phyloP scores from a whole-genome alignment of 2,329 filamentous ascomycete species.

The Cladobotryum mycophilum region DNA sequence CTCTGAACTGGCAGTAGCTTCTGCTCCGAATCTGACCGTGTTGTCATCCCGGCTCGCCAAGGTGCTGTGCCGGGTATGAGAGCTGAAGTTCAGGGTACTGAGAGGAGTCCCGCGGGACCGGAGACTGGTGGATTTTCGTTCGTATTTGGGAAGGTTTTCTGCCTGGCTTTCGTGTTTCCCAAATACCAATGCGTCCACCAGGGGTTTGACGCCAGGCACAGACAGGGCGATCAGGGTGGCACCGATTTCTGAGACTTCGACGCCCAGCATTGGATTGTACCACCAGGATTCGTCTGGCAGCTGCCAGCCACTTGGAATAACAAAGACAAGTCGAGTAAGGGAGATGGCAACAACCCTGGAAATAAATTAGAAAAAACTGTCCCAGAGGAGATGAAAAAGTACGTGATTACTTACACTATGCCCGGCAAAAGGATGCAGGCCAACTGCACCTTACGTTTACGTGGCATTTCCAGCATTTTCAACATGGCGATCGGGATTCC shows the following conservation, averaged over 20 bases:
- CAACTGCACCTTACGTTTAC: constrained; percentile 40
- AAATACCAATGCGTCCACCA: constrained; percentile 32
- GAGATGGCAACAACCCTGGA: constrained; percentile 45
- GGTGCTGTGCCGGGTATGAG: constrained; percentile 21
- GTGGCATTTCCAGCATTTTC: constrained; percentile 36
- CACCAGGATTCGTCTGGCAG: constrained; percentile 41
- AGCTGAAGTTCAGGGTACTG: constrained; percentile 24
- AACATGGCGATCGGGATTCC: constrained; percentile 44
- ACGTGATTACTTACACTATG: constrained; percentile 32
- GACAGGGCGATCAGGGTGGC: constrained; percentile 45
- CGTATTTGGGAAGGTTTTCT: constrained; percentile 19
- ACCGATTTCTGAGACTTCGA: constrained; percentile 46
- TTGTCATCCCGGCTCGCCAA: constrained; percentile 22
- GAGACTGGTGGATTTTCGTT: constrained; percentile 14
- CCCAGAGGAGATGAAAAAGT: not conserved
- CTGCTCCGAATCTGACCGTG: constrained; percentile 16
- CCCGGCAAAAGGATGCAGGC: constrained; percentile 43
- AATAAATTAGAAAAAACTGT: not conserved
- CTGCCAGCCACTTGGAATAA: constrained; percentile 41
- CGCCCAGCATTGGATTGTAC: constrained; percentile 43
- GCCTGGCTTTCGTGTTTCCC: constrained; percentile 18
- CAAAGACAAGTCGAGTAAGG: constrained; percentile 39
- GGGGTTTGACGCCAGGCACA: constrained; percentile 42
- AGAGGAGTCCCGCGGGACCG: constrained; percentile 23
- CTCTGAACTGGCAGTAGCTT: constrained; percentile 17